A percentile compares a stretch with the other conserved stretches of the same genome.
These are phyloP conservation scores for Halenospora varia DNA, from an alignment of 495 filamentous ascomycete species.

Conservation along the genomic window DNA sequence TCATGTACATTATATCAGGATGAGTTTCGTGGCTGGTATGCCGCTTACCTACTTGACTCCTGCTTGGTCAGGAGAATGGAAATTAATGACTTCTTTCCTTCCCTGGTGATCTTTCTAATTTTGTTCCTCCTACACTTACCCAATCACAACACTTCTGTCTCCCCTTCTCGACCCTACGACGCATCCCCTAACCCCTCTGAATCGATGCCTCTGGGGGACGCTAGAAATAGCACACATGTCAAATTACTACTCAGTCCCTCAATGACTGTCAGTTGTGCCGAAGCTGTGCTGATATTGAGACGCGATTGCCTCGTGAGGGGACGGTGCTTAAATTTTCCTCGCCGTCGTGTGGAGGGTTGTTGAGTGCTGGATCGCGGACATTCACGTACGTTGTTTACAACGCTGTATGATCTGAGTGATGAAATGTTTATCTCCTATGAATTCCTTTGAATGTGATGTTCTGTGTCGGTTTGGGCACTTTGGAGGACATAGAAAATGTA, in stretches of 20 bases:
- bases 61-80: neutral
- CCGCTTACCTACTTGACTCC: neutral
- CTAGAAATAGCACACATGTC: constrained; percentile 83
- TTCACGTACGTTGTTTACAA: too few species aligned
- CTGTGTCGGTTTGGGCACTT: too few species aligned
- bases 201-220: neutral
- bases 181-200: constrained; percentile 13
- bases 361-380: constrained; percentile 8
- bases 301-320: constrained; percentile 19
- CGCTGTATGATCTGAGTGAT: too few species aligned
- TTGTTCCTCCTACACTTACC: neutral
- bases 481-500: too few species aligned
- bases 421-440: too few species aligned
- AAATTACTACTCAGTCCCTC: constrained; percentile 87
- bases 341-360: neutral
- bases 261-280: constrained; percentile 91
- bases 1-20: neutral
- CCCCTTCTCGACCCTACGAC: constrained; percentile 1
- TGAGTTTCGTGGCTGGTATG: neutral
- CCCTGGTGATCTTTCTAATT: neutral
- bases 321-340: neutral
- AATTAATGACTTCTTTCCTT: neutral
- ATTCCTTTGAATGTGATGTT: too few species aligned
- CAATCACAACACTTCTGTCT: constrained; percentile 7
- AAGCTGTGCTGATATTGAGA: constrained; percentile 60